These are phyloP conservation scores for Hibiscus mutabilis DNA, from an alignment of 345 rosid genomes.

Conservation along the genomic window DNA sequence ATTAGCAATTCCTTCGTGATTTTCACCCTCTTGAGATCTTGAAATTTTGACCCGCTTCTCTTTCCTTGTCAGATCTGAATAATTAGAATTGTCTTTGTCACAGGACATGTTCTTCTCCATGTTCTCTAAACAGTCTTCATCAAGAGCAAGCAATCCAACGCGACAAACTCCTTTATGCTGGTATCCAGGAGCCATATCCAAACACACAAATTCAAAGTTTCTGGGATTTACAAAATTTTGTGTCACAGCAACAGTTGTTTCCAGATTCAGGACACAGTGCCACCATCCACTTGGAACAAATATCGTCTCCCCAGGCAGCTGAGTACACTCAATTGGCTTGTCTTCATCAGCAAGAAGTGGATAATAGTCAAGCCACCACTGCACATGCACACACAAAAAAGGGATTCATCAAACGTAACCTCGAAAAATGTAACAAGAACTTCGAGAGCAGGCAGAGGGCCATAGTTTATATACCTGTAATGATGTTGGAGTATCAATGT, in stretches of 20 bases:
- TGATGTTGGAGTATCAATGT: constrained; percentile 81
- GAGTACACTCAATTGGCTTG: constrained; percentile 91
- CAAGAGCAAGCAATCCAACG: constrained; percentile 84
- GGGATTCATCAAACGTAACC: constrained; percentile 8
- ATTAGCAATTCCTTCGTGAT: constrained; percentile 25
- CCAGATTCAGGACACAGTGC: constrained; percentile 91
- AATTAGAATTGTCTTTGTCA: constrained; percentile 36
- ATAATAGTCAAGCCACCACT: constrained; percentile 99
- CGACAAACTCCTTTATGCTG: constrained; percentile 92
- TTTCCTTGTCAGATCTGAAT: constrained; percentile 62
- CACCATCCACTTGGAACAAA: constrained; percentile 99
- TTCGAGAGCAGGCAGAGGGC: constrained; percentile 7
- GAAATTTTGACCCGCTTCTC: constrained; percentile 60
- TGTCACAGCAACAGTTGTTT: constrained; percentile 84
- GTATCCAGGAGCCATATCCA: constrained; percentile 97
- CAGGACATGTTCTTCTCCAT: constrained; percentile 22
- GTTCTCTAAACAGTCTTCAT: constrained; percentile 36
- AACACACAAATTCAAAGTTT: constrained; percentile 79
- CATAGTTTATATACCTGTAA: constrained; percentile 54
- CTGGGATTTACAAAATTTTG: constrained; percentile 83
- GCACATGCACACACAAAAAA: constrained; percentile 10
- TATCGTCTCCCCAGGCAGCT: constrained; percentile 86
- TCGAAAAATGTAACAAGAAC: constrained; percentile 2
- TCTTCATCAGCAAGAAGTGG: constrained; percentile 87
- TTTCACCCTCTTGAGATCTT: constrained; percentile 26